Conservation (phyloP, 139 green algal species). For the Coelastrella sp. region DNA sequence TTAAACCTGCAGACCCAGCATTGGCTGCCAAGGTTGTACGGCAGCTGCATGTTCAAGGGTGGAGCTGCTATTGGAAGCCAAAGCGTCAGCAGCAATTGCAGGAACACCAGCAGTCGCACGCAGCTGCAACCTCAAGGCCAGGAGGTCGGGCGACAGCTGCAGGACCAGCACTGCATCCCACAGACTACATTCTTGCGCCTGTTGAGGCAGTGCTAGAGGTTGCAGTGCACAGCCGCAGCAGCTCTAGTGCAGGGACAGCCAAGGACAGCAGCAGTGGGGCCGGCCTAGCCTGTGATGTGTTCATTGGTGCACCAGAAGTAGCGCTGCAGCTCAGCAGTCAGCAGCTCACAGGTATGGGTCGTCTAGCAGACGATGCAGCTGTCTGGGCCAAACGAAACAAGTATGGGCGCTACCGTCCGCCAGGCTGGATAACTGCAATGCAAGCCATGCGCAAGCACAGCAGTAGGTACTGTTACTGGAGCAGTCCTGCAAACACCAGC, state of each 20-base stretch:
- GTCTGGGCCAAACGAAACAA: constrained; percentile 59
- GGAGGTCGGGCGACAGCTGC: constrained; percentile 15
- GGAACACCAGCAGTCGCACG: background rate
- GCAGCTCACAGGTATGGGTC: constrained; percentile 51
- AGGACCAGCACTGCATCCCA: background rate
- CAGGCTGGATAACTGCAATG: constrained; percentile 60
- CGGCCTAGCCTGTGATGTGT: constrained; percentile 47
- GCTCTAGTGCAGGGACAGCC: constrained; percentile 15
- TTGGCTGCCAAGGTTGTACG: constrained; percentile 27
- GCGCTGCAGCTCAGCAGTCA: constrained; percentile 57
- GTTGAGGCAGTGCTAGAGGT: constrained; percentile 49
- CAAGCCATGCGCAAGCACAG: constrained; percentile 26
- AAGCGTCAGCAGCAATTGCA: background rate
- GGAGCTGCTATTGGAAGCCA: constrained; percentile 55
- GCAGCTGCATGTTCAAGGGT: constrained; percentile 47
- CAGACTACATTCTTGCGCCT: constrained; percentile 48
- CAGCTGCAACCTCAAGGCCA: background rate
- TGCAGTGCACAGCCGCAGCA: constrained; percentile 15
- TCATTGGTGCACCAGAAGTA: constrained; percentile 48
- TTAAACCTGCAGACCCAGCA: background rate
- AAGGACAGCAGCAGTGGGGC: background rate
- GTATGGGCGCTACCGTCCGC: constrained; percentile 67
- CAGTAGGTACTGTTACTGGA: background rate
- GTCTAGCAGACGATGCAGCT: constrained; percentile 61
- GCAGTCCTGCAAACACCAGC: background rate